Base-by-base conservation (phyloP, 2,329 filamentous ascomycete species). In the Dactylellina cionopaga region DNA sequence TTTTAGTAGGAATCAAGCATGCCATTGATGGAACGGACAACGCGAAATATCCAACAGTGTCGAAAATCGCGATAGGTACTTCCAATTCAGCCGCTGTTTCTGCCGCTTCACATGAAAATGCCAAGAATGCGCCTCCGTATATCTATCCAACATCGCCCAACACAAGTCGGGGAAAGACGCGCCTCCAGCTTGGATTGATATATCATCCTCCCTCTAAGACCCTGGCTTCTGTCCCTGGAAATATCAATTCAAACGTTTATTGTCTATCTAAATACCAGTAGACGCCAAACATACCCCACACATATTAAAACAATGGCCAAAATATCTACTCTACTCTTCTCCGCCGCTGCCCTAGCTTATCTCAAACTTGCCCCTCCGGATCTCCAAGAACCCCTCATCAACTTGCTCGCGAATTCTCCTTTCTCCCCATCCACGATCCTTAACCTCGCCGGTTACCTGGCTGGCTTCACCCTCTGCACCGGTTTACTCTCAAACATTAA, bases 361-460 rank as follows among this genome's bases (percentile, higher is more conserved):
- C 29, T 71, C 33, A 56, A 56, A 15, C 31, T 64, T 27, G 52
- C 66, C 49, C 66, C 66, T 35, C 35, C 46, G 25, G 37, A 58
- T 3, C 24, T 44, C 19, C 58, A 55, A 0, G n/a, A 17, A 6
- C 56, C 56, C 13, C 49, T 71, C 33, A 37, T 52, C 19, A 51
- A 71, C 33, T 6, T 71, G n/a, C 56, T 71, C 19, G 43, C 66
- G 1, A 51, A 51, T n/a, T 44, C 41, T 6, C 66, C 35, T 9
- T n/a, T 52, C n/a, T 11, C 41, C 19, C 47, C 49, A 29, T 37
- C 15, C 13, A 49, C 33, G 0, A 19, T 64, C 9, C 19, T 71
- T 11, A 19, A 35, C 24, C 17, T 51, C 11, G 29, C 51, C 10
- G 52, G 35, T 11, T 49, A 41, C n/a, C 29, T 52, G 31, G 49